phyloP scores from a whole-genome alignment of 2,329 filamentous ascomycete species.

The Pestalotiopsis sp. region DNA sequence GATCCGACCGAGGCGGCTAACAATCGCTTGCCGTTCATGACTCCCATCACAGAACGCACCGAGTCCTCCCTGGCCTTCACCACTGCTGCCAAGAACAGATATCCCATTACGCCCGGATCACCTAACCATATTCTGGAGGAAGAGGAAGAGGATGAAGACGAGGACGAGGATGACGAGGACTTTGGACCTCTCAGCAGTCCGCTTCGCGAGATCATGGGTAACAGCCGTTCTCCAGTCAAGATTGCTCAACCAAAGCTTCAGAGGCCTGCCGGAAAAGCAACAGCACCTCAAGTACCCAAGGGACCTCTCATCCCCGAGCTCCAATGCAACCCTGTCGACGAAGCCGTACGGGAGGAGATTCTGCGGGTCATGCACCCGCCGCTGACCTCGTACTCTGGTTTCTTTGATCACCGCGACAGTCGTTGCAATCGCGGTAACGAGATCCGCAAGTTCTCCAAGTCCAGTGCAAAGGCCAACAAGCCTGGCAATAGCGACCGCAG shows the following conservation, averaged over 20 bases:
- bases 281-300: constrained; percentile 44
- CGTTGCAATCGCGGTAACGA: constrained; percentile 70
- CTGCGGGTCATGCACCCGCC: constrained; percentile 74
- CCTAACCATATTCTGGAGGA: constrained; percentile 24
- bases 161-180: constrained; percentile 33
- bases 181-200: constrained; percentile 66
- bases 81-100: constrained; percentile 59
- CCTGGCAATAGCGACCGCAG: constrained; percentile 63
- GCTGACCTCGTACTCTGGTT: constrained; percentile 75
- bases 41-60: constrained; percentile 93
- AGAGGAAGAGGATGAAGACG: constrained; percentile 32
- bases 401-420: constrained; percentile 70
- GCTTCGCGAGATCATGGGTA: constrained; percentile 65
- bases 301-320: constrained; percentile 78
- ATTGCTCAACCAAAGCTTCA: constrained; percentile 53
- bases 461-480: constrained; percentile 58
- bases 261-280: constrained; percentile 33
- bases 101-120: constrained; percentile 49
- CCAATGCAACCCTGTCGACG: constrained; percentile 89
- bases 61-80: constrained; percentile 80
- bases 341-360: constrained; percentile 73
- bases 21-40: constrained; percentile 96
- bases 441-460: constrained; percentile 81
- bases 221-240: constrained; percentile 47
- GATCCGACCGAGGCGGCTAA: constrained; percentile 81